Percentiles rank a stretch among this genome's conserved stretches.
Evolutionary conservation across 108 stramenopile genomes (phyloP).

Genomic region (Cyclotella choctawhatcheeana): DNA sequence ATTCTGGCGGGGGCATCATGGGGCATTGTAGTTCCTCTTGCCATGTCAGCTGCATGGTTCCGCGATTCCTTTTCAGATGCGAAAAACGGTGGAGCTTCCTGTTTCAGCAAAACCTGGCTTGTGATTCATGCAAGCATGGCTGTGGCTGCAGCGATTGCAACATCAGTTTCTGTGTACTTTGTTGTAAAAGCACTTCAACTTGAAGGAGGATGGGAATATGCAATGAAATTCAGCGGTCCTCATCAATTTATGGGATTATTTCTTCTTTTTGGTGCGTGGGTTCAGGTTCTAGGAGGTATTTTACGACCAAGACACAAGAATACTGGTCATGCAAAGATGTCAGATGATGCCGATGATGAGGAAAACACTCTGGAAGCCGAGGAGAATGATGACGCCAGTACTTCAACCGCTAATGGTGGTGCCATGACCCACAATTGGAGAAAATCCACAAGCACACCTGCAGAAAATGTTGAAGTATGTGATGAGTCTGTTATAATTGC

Average conservation of each 20-base stretch:
- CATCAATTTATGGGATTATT: constrained; percentile 21
- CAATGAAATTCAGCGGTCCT: constrained; percentile 1
- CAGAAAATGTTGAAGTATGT: neutral
- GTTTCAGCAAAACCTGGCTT: neutral
- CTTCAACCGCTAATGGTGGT: neutral
- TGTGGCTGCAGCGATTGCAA: neutral
- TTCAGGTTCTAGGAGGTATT: constrained; percentile 24
- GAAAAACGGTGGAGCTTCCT: neutral
- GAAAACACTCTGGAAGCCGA: neutral
- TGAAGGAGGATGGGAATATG: constrained; percentile 24
- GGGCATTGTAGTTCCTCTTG: constrained; percentile 17
- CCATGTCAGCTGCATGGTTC: constrained; percentile 24
- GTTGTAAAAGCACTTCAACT: constrained; percentile 15
- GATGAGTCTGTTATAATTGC: neutral
- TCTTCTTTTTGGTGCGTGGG: constrained; percentile 18
- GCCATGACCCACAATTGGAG: neutral
- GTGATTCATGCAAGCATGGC: constrained; percentile 9
- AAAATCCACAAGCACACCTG: neutral
- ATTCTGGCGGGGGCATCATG: constrained; percentile 4
- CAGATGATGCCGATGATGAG: neutral
- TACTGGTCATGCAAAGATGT: neutral
- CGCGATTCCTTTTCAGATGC: constrained; percentile 1
- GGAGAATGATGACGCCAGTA: constrained; percentile 1
- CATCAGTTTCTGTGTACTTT: constrained; percentile 10
- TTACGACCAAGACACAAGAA: constrained; percentile 7